A percentile compares a stretch with the other conserved stretches of the same genome.
Conservation (phyloP, 1,284 basidiomycete species). For the Trametes polyzona region DNA sequence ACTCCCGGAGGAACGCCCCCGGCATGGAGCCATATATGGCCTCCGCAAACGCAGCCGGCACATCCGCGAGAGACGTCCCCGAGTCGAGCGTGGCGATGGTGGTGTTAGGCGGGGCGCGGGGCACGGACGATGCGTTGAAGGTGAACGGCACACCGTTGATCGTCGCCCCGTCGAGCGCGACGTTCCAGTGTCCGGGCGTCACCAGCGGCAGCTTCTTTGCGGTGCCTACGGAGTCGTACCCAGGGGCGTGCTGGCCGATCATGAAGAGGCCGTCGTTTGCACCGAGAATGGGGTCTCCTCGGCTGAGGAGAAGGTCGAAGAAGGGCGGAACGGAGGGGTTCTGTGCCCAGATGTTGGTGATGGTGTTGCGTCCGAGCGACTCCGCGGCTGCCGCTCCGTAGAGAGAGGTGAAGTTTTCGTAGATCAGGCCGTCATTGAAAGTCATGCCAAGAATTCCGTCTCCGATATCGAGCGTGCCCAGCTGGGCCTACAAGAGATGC, state of each 20-base stretch:
- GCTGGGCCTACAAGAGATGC: too few species aligned
- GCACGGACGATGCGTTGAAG: not conserved
- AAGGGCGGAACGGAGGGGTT: not conserved
- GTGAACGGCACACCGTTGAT: not conserved
- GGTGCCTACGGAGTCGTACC: constrained; percentile 22
- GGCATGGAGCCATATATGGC: not conserved
- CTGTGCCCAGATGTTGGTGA: not conserved
- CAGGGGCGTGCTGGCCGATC: constrained; percentile 32
- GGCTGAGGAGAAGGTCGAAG: constrained; percentile 36
- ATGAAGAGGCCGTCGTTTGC: constrained; percentile 31
- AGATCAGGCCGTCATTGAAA: not conserved
- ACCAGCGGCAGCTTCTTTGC: constrained; percentile 33
- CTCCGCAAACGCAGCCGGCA: not conserved
- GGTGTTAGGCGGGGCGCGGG: not conserved
- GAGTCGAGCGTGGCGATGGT: not conserved
- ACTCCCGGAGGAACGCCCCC: not conserved
- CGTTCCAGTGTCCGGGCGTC: not conserved
- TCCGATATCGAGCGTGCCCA: not conserved
- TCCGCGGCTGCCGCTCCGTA: constrained; percentile 1
- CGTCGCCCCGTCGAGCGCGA: not conserved
- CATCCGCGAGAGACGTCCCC: not conserved
- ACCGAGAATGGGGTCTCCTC: constrained; percentile 21
- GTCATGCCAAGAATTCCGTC: not conserved
- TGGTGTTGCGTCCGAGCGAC: constrained; percentile 16
- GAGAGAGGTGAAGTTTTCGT: not conserved